Evolutionary conservation across 495 filamentous ascomycete genomes (phyloP).

Genomic region (Poronia punctata): DNA sequence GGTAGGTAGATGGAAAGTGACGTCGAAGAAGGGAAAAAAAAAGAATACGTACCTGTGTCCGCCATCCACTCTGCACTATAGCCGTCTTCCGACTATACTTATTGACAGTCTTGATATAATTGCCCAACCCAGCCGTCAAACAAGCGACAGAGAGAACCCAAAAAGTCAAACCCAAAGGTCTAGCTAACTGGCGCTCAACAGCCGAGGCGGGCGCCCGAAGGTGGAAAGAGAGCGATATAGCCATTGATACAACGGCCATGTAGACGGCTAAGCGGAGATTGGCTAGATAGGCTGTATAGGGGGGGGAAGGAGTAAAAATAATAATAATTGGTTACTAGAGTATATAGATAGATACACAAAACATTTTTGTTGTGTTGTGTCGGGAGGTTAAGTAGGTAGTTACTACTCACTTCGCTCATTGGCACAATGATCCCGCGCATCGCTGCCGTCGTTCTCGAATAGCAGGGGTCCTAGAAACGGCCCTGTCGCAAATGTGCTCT

Average conservation of each 20-base stretch:
- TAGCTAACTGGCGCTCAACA: constrained; percentile 66
- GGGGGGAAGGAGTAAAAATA: too few species aligned
- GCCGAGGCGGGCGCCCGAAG: constrained; percentile 63
- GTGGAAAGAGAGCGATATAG: constrained; percentile 90
- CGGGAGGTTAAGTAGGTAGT: not conserved
- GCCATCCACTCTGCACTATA: constrained; percentile 89
- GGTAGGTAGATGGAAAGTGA: not conserved
- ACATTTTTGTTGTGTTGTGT: not conserved
- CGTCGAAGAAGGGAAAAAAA: constrained; percentile 13
- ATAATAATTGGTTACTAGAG: too few species aligned
- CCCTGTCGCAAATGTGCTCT: constrained; percentile 51
- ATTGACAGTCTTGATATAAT: constrained; percentile 82
- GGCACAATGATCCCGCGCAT: constrained; percentile 79
- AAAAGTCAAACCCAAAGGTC: constrained; percentile 82
- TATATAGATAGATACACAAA: not conserved
- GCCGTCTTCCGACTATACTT: constrained; percentile 72
- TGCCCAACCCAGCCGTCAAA: constrained; percentile 67
- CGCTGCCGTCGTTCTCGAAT: constrained; percentile 81
- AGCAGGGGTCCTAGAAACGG: constrained; percentile 73
- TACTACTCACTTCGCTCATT: constrained; percentile 60
- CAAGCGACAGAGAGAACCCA: constrained; percentile 75
- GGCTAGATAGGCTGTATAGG: constrained; percentile 78
- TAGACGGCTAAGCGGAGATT: constrained; percentile 90
- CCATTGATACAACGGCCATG: constrained; percentile 80
- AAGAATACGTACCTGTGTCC: constrained; percentile 54